Evolutionary conservation across 2,329 filamentous ascomycete genomes (phyloP), one percentile per base, ranked within the genome.

Genomic region (Coniochaeta sp.): DNA sequence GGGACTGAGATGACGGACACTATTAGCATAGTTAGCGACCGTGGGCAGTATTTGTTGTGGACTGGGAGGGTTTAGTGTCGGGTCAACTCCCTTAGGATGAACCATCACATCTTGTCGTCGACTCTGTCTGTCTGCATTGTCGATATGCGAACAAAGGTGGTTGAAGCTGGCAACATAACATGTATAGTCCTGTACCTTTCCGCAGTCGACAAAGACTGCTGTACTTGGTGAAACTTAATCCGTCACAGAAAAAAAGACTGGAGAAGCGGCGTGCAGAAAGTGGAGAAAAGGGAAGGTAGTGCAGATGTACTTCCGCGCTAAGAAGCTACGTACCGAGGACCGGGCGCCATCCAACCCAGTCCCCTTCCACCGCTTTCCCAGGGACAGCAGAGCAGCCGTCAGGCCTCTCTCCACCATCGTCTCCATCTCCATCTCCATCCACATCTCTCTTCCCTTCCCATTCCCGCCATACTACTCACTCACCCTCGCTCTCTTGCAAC

Each of bases 321-420:
- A 4, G 8, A 4, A 24, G 20, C 13, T 42, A 42, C 38, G 38
- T 42, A 42, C 38, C 38, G 3, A 18, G 38, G 18, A n/a, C 12
- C 38, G 38, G 38, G 38, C 38, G 38, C n/a, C 38, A 42, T 42
- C 18, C 38, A 24, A 24, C 20, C n/a, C 22, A 14, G 38, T 42
- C 38, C 38, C 38, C 38, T 42, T 42, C 38, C 38, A 42, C 38
- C 22, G 38, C 38, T 42, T n/a, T n/a, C n/a, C 38, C 38, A 42
- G 38, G 38, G 38, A 42, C 38, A 42, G 38, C 38, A n/a, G 20
- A 42, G 38, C 38, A 42, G 16, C 33, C 33, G 33, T 22, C 33
- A 38, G 33, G 33, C 18, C 20, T 42, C 38, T 42, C 38, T 42
- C 38, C 38, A 42, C 38, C 38, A 42, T 24, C n/a, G n/a, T n/a